Percentiles rank a stretch among this genome's conserved stretches.
Evolutionary conservation across 192 early-diverging fungal genomes (phyloP).

Genomic region (Dimargaris verticillata): DNA sequence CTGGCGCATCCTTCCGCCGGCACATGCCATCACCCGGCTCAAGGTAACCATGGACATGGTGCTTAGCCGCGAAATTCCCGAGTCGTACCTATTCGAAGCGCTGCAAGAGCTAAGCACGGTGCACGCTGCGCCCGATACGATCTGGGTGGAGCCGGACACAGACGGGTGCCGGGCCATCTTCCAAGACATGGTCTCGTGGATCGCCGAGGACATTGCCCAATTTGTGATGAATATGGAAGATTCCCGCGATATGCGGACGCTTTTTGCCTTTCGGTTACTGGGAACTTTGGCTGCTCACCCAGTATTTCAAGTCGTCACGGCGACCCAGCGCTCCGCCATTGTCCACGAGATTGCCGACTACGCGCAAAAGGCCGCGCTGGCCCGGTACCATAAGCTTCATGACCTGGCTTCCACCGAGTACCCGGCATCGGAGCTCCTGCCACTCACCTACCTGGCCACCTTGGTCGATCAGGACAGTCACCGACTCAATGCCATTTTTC

Average conservation of each 20-base stretch:
- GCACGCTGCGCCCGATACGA: neutral
- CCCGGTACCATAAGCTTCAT: neutral
- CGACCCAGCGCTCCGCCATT: neutral
- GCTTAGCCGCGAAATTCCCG: constrained; percentile 1
- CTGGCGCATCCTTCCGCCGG: constrained; percentile 4
- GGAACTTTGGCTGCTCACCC: neutral
- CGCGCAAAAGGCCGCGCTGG: neutral
- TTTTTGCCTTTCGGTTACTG: neutral
- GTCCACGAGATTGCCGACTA: neutral
- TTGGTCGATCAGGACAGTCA: neutral
- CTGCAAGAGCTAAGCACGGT: neutral
- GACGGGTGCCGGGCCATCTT: neutral
- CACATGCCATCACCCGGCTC: neutral
- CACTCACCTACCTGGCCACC: neutral
- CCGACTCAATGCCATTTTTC: neutral
- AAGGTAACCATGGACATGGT: neutral
- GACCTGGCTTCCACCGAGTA: neutral
- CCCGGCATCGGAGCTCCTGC: neutral
- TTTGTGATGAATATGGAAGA: constrained; percentile 1
- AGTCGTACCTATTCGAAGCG: neutral
- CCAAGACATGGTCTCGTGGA: neutral
- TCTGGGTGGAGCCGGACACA: neutral
- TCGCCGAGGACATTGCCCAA: neutral
- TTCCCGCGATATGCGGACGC: neutral
- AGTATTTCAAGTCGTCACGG: neutral